phyloP scores from a whole-genome alignment of 2,329 filamentous ascomycete genomes.

The Ilyonectria destructans region DNA sequence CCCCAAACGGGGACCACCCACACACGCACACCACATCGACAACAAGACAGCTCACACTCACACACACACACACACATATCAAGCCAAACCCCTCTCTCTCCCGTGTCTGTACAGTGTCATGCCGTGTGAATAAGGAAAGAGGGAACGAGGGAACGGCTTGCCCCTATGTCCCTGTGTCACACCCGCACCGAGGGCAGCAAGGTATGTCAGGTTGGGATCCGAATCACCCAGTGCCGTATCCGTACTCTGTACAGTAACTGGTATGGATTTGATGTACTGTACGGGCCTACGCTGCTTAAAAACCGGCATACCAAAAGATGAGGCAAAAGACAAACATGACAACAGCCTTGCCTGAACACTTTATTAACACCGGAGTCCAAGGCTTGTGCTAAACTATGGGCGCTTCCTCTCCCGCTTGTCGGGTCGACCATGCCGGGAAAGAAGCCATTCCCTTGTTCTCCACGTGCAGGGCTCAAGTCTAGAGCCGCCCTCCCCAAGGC shows the following conservation, averaged over 20 bases:
- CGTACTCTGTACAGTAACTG: constrained; percentile 23
- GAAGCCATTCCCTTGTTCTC: constrained; percentile 19
- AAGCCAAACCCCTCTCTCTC: constrained; percentile 11
- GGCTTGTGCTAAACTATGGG: constrained; percentile 2
- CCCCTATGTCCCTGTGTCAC: constrained; percentile 4
- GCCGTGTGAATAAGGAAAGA: constrained; percentile 11
- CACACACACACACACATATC: constrained; percentile 15
- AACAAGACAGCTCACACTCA: constrained; percentile 14
- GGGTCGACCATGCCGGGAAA: constrained; percentile 2
- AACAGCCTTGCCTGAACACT: not conserved
- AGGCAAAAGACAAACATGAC: not conserved
- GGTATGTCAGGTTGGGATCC: constrained; percentile 7
- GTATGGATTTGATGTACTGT: constrained; percentile 13
- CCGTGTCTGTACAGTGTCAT: constrained; percentile 19
- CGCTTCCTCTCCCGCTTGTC: constrained; percentile 1
- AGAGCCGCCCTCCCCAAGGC: not conserved
- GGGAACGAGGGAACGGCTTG: constrained; percentile 9
- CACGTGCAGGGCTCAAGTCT: constrained; percentile 16
- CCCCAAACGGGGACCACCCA: constrained; percentile 20
- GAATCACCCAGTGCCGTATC: constrained; percentile 7
- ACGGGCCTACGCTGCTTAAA: not conserved
- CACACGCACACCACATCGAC: constrained; percentile 25
- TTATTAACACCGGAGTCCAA: not conserved
- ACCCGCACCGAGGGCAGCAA: not conserved
- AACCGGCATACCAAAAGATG: not conserved